Evolutionary conservation across 2,329 filamentous ascomycete species (phyloP), one percentile per base, ranked within the genome.

Genomic region (Alternaria conjuncta): DNA sequence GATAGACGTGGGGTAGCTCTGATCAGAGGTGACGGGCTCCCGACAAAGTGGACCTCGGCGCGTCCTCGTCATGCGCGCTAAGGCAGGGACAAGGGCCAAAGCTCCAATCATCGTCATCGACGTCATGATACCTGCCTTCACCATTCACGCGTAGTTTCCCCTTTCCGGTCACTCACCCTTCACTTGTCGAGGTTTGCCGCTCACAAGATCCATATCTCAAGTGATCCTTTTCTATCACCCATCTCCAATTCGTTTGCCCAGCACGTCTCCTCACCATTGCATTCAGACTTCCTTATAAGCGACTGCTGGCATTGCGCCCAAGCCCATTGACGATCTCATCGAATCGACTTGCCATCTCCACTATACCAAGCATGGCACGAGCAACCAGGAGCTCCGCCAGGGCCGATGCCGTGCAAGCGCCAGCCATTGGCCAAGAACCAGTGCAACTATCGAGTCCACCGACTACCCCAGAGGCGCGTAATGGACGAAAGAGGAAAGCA

Each of bases 371-470:
- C 21, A 80, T 80, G 78, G 67, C 64, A 49, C 73, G 78, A 64
- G 66, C 70, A 46, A 80, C 79, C 2, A 69, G 76, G 54, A 71
- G 75, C 49, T 73, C 75, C 13, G 64, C 70, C 26, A 72, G 65
- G 58, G 54, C 61, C 20, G 51, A 66, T 32, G 55, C 67, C 28
- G 57, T 63, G 44, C 61, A 63, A 28, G 45, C 60, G 4, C 12
- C 62, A 21, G 60, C 58, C 15, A 41, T 61, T 44, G 66, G 66
- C 11, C 28, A 67, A 23, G 75, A 78, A 28, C 71, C 77, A 18
- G 66, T 78, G 44, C 80, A 84, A 62, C 69, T 83, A 4, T 83
- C 82, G 30, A 84, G 82, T 65, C 80, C 81, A 55, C 79, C 81
- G 18, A 66, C 75, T 45, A 84, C 81, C 11, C 80, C 82, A 51